Conservation (phyloP, 2,329 filamentous ascomycete species). For the Colletotrichum sp. region DNA sequence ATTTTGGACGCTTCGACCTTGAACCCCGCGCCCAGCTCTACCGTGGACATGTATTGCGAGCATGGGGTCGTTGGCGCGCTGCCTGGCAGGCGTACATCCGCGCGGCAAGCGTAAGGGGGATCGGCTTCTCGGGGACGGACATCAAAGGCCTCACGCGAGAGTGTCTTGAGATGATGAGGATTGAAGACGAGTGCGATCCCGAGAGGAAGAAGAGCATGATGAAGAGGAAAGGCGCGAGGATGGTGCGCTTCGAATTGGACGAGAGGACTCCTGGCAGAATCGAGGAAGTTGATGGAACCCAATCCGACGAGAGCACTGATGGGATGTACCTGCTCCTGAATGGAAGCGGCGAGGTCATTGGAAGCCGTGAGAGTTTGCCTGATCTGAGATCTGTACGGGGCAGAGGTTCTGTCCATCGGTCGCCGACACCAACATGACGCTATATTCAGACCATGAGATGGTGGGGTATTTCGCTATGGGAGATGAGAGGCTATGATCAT, state of each 20-base stretch:
- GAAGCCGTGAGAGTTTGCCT: conserved; percentile 8
- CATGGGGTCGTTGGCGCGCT: conserved; percentile 24
- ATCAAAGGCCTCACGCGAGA: conserved; percentile 12
- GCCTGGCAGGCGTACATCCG: conserved; percentile 25
- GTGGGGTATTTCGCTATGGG: neutral
- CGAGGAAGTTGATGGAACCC: neutral
- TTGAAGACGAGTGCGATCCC: neutral
- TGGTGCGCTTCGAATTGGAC: neutral
- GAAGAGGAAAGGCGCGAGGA: neutral
- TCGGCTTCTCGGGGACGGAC: conserved; percentile 1
- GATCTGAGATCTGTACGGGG: conserved; percentile 12
- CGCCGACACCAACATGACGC: neutral
- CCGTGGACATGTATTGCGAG: conserved; percentile 27
- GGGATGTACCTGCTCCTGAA: neutral
- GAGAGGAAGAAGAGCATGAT: neutral
- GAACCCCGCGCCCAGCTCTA: conserved; percentile 25
- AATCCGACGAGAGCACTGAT: neutral
- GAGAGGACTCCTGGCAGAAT: neutral
- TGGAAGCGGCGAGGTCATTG: conserved; percentile 1
- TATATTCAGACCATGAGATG: neutral
- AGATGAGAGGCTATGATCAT: neutral
- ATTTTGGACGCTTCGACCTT: conserved; percentile 16
- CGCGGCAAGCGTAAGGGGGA: conserved; percentile 18
- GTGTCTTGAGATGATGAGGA: conserved; percentile 10
- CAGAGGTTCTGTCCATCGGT: conserved; percentile 1